Evolutionary conservation across 2,329 filamentous ascomycete species (phyloP).

Genomic region (Paecilomyces variotii): DNA sequence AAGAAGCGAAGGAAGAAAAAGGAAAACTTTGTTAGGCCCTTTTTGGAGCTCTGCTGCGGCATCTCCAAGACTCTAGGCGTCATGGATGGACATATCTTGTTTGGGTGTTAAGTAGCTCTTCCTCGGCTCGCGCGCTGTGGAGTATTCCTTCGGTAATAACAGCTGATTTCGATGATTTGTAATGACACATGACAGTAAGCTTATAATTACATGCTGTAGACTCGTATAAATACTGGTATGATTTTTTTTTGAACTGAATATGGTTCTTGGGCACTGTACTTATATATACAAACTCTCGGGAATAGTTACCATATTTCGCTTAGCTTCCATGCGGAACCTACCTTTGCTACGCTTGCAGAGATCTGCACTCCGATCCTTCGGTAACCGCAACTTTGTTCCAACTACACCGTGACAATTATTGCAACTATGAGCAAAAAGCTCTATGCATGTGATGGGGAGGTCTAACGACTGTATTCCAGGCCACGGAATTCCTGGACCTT

Average conservation of each 20-base stretch:
- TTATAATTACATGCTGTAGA: not conserved
- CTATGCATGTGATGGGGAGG: not conserved
- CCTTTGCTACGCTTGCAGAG: not conserved
- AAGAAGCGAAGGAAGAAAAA: no score
- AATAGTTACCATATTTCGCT: not conserved
- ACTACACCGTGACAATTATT: not conserved
- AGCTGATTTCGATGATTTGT: not conserved
- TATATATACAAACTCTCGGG: no score
- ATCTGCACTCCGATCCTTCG: not conserved
- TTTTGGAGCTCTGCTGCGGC: not conserved
- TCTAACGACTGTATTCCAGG: not conserved
- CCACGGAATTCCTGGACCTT: not conserved
- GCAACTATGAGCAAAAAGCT: not conserved
- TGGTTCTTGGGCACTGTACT: no score
- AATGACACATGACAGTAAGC: not conserved
- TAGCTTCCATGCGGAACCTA: not conserved
- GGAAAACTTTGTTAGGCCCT: not conserved
- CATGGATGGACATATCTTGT: not conserved
- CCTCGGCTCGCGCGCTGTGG: not conserved
- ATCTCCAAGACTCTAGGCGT: not conserved
- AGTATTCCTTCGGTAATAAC: not conserved
- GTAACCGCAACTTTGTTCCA: not conserved
- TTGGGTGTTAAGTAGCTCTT: not conserved
- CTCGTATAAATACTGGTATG: not conserved
- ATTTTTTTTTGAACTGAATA: no score